Conservation (phyloP, 106 monocot species). For the Dendrobium officinale region DNA sequence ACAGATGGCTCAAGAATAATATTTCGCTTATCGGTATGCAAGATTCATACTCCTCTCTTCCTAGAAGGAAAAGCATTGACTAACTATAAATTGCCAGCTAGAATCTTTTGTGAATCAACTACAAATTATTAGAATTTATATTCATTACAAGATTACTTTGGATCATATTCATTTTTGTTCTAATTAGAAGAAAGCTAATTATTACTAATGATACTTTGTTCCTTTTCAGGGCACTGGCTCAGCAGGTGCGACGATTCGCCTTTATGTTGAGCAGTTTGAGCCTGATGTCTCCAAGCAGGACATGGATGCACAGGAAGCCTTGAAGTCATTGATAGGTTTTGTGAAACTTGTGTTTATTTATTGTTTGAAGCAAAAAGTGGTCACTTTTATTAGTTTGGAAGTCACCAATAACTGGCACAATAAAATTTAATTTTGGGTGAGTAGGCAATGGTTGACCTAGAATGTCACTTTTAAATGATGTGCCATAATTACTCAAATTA, state of each 20-base stretch:
- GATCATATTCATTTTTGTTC: background rate
- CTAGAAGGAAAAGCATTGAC: background rate
- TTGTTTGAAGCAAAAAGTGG: background rate
- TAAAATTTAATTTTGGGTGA: background rate
- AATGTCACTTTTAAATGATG: background rate
- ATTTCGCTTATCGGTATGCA: conserved; percentile 73
- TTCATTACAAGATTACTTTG: background rate
- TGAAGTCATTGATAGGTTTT: conserved; percentile 92
- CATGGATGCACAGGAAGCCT: conserved; percentile 69
- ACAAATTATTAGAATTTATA: background rate
- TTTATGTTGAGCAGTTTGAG: conserved; percentile 91
- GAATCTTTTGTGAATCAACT: background rate
- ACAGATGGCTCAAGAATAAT: conserved; percentile 94
- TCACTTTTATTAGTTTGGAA: background rate
- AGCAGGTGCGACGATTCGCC: conserved; percentile 79
- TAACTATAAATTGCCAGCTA: background rate
- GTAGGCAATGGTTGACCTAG: background rate
- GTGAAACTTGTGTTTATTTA: background rate
- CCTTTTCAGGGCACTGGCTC: conserved; percentile 82
- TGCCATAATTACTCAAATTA: background rate
- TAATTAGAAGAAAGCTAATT: background rate
- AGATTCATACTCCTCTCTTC: background rate
- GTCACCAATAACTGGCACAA: background rate
- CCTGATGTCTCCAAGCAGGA: conserved; percentile 76
- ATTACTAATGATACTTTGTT: background rate